Conservation (phyloP, 345 rosid species). For the Firmiana major region DNA sequence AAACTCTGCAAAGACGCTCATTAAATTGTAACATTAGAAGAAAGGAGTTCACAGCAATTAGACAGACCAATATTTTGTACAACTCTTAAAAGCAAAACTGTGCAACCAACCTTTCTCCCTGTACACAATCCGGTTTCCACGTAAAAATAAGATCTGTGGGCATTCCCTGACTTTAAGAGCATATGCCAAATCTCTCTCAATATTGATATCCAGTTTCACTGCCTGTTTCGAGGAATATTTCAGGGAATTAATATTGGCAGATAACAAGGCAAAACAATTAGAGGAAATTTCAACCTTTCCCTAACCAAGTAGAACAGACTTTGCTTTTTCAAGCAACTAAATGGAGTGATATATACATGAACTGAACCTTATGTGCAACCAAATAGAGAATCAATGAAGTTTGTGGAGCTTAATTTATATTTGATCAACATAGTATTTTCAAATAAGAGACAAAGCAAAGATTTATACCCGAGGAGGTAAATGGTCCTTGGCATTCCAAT, state of each 20-base stretch:
- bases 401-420: not conserved
- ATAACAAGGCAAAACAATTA: conserved; percentile 1
- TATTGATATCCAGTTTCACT: conserved; percentile 76
- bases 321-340: not conserved
- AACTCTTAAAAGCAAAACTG: not conserved
- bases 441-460: not conserved
- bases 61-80: not conserved
- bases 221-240: conserved; percentile 46
- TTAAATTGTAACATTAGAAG: not conserved
- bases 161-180: conserved; percentile 83
- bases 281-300: conserved; percentile 8
- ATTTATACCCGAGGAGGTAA: conserved; percentile 79
- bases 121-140: conserved; percentile 64
- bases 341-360: not conserved
- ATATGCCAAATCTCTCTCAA: conserved; percentile 88
- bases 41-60: conserved; percentile 6
- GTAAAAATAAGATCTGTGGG: conserved; percentile 76
- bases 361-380: not conserved
- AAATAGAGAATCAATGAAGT: not conserved
- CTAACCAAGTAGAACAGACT: not conserved
- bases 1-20: conserved; percentile 44
- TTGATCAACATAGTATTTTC: not conserved
- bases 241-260: not conserved
- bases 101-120: conserved; percentile 72
- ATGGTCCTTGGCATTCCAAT: conserved; percentile 77